These are phyloP conservation scores for Ascosphaera apis DNA, from an alignment of 2,329 filamentous ascomycete genomes.

Conservation along the genomic window DNA sequence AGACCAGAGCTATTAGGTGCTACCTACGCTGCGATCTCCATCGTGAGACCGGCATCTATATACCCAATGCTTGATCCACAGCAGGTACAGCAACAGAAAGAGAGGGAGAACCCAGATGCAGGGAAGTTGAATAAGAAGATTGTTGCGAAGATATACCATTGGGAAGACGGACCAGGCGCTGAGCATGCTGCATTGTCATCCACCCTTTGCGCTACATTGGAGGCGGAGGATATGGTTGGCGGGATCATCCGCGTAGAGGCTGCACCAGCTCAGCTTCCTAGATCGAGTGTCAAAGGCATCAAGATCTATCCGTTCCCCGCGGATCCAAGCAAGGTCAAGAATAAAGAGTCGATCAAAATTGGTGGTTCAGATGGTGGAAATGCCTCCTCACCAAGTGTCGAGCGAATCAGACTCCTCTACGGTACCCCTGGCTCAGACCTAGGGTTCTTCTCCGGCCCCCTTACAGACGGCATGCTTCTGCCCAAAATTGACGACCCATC, in stretches of 20 bases:
- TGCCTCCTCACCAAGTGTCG: constrained; percentile 24
- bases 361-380: constrained; percentile 57
- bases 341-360: constrained; percentile 38
- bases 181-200: constrained; percentile 61
- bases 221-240: constrained; percentile 51
- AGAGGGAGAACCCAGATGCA: constrained; percentile 33
- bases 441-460: constrained; percentile 54
- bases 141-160: constrained; percentile 50
- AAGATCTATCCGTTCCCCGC: constrained; percentile 60
- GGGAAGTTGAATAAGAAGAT: constrained; percentile 40
- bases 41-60: constrained; percentile 62
- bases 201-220: constrained; percentile 50
- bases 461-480: constrained; percentile 74
- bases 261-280: constrained; percentile 47
- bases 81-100: constrained; percentile 43
- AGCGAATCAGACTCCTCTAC: constrained; percentile 50
- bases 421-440: constrained; percentile 30
- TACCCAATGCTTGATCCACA: constrained; percentile 46
- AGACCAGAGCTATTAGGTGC: constrained; percentile 52
- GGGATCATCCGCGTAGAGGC: constrained; percentile 73
- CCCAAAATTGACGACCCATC: constrained; percentile 33
- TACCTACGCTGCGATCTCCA: constrained; percentile 57
- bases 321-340: constrained; percentile 27
- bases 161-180: constrained; percentile 71
- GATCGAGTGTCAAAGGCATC: constrained; percentile 41